Base-by-base conservation (phyloP, 2,329 filamentous ascomycete species). In the Fusarium keratoplasticum region DNA sequence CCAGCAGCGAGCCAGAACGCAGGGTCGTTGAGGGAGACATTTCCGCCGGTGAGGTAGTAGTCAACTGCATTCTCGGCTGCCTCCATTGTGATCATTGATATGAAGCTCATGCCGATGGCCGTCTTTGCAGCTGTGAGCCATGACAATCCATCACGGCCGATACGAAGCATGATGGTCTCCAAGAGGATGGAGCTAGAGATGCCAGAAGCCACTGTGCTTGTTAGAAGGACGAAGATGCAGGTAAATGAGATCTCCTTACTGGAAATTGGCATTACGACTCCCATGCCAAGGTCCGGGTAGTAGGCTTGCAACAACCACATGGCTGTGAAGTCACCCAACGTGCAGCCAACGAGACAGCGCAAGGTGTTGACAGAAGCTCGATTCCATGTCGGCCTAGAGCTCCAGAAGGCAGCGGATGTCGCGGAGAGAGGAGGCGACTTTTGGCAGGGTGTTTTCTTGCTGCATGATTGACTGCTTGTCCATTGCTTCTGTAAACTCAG, bases 11-110 rank as follows among this genome's bases (percentile, higher is more conserved):
- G 68, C 88, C 89, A 90, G 65, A 90, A 90, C 1, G 78, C 70
- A 1, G 87, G 85, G 29, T 85, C 84, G 2, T 84, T 81, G 13
- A 89, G 77, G 0, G 82, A 79, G 1, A 90, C 85, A 2, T 83
- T 75, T 0, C 88, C 89, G 1, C 88, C 87, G 0, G 88, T 90
- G 1, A 90, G 79, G 66, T 87, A 84, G 66, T 87, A 90, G 69
- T 90, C 89, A 5, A 90, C 88, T 0, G 81, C 69, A 70, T 90
- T 90, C 73, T 90, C 85, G 0, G 86, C 87, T 4, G 83, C 70
- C 75, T 90, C 88, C 88, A 90, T 90, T 0, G 88, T 87, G 2
- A 89, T 11, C 89, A 90, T 90, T 0, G 88, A 90, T 11, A 90
- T 86, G 57, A 89, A 79, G 66, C 88, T 90, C 89, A 90, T 90